phyloP scores from a whole-genome alignment of 805 yeast genomes.

The Babjeviella inositovora region DNA sequence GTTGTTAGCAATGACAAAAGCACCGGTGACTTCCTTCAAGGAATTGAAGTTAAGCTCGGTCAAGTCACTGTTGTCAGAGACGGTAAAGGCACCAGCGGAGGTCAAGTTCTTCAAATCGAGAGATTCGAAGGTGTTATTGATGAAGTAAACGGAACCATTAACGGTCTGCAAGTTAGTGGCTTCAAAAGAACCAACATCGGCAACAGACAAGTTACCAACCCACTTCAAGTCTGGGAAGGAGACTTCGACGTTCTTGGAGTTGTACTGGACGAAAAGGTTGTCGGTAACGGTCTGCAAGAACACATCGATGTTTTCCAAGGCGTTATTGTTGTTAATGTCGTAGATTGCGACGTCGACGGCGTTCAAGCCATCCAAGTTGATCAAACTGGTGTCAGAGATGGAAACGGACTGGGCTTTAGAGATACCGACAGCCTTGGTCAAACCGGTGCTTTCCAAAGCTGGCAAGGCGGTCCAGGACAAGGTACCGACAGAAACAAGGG shows the following conservation, averaged over 20 bases:
- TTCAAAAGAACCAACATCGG: slow-evolving; percentile 61
- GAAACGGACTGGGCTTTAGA: slow-evolving; percentile 54
- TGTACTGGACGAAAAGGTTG: slow-evolving; percentile 67
- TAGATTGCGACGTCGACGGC: slow-evolving; percentile 26
- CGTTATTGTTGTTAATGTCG: slow-evolving; percentile 83
- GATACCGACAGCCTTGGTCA: slow-evolving; percentile 44
- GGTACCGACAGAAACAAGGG: slow-evolving; percentile 68
- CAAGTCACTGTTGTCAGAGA: slow-evolving; percentile 62
- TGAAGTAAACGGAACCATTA: slow-evolving; percentile 72
- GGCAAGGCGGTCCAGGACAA: slow-evolving; percentile 76
- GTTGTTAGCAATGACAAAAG: slow-evolving; percentile 83
- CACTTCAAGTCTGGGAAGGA: slow-evolving; percentile 52
- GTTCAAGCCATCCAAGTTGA: slow-evolving; percentile 49
- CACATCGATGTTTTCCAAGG: slow-evolving; percentile 58
- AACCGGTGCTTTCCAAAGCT: slow-evolving; percentile 56
- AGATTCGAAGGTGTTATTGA: slow-evolving; percentile 48
- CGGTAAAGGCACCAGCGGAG: slow-evolving; percentile 56
- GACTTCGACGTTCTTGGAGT: slow-evolving; percentile 64
- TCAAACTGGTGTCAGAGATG: slow-evolving; percentile 62
- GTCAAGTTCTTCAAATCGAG: slow-evolving; percentile 38
- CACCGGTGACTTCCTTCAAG: slow-evolving; percentile 78
- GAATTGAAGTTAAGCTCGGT: slow-evolving; percentile 50
- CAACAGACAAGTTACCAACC: slow-evolving; percentile 84
- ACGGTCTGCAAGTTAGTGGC: slow-evolving; percentile 53
- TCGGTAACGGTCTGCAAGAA: slow-evolving; percentile 61